These are phyloP conservation scores for Aspergillus awamori DNA, from an alignment of 2,329 filamentous ascomycete species.

Conservation along the genomic window DNA sequence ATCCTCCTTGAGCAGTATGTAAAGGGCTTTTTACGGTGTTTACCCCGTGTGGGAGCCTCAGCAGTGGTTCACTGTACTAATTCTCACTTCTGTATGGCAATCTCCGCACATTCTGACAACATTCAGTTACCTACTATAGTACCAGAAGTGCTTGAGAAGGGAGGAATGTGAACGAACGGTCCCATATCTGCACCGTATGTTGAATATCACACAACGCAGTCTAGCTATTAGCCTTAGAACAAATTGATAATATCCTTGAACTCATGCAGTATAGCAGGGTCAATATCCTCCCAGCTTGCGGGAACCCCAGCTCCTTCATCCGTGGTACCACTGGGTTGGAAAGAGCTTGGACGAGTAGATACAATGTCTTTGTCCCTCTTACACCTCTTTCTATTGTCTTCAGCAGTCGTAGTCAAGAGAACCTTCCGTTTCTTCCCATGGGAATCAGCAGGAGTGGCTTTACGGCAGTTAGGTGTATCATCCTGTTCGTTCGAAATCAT, in stretches of 20 bases:
- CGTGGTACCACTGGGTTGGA: neutral
- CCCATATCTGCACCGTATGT: neutral
- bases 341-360: neutral
- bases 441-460: neutral
- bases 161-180: too few relatives aligned
- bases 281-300: constrained; percentile 41
- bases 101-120: too few relatives aligned
- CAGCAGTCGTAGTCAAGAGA: neutral
- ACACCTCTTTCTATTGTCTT: neutral
- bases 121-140: too few relatives aligned
- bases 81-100: too few relatives aligned
- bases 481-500: too few relatives aligned
- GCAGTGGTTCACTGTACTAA: too few relatives aligned
- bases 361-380: neutral
- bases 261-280: constrained; percentile 42
- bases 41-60: too few relatives aligned
- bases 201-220: neutral
- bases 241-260: constrained; percentile 47
- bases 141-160: too few relatives aligned
- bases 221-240: constrained; percentile 24
- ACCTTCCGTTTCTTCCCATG: neutral
- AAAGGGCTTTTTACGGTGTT: too few relatives aligned
- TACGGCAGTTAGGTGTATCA: neutral
- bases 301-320: neutral
- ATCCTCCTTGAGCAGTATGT: too few relatives aligned